These are phyloP conservation scores for Auxenochlorella protothecoides DNA, from an alignment of 139 green algal species.

Conservation along the genomic window DNA sequence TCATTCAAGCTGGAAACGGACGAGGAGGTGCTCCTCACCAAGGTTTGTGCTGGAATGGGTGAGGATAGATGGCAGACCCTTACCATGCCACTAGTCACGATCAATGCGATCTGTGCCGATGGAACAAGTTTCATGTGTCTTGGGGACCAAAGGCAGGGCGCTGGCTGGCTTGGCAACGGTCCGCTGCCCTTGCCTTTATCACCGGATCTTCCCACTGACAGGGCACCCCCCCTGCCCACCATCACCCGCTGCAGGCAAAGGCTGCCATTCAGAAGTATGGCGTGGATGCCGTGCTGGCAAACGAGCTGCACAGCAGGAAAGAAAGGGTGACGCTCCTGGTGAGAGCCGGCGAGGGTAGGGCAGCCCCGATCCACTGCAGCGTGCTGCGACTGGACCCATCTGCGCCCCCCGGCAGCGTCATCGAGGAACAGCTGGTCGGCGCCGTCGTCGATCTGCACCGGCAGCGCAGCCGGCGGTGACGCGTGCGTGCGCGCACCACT, in stretches of 20 bases:
- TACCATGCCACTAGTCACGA: background rate
- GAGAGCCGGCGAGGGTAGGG: too few relatives aligned
- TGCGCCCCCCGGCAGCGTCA: too few relatives aligned
- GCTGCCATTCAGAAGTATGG: conserved; percentile 57
- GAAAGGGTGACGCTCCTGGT: conserved; percentile 56
- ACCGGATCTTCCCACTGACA: background rate
- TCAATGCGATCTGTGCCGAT: background rate
- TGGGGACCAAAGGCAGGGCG: background rate
- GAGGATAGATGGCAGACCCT: background rate
- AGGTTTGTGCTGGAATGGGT: conserved; percentile 19
- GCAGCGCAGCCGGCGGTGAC: too few relatives aligned
- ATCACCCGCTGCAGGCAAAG: conserved; percentile 30
- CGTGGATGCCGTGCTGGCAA: conserved; percentile 89
- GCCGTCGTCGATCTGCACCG: too few relatives aligned
- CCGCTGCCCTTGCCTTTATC: too few relatives aligned
- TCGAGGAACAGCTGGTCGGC: too few relatives aligned
- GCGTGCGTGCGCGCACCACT: too few relatives aligned
- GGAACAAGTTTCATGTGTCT: background rate
- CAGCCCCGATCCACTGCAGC: too few relatives aligned
- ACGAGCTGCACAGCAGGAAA: conserved; percentile 82
- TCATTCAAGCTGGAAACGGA: conserved; percentile 99
- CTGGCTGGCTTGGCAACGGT: too few relatives aligned
- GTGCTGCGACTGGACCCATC: too few relatives aligned
- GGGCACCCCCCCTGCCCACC: background rate
- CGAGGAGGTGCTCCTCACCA: conserved; percentile 48